These are phyloP conservation scores for Suillus bovinus DNA, from an alignment of 768 basidiomycete species.

Conservation along the genomic window DNA sequence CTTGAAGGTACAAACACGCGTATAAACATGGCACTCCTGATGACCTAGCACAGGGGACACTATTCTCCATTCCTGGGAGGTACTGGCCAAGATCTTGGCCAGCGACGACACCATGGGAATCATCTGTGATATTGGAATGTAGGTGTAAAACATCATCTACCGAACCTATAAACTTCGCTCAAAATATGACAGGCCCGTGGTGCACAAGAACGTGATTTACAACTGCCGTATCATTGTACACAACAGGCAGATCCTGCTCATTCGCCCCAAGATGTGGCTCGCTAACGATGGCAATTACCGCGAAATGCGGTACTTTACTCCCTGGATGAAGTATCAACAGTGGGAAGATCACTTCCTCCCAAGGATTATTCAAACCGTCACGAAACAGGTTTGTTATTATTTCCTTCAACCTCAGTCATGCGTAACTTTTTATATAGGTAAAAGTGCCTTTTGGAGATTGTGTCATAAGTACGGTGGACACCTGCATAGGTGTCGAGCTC, in stretches of 20 bases:
- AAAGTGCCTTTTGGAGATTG: constrained; percentile 97
- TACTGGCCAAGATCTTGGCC: constrained; percentile 85
- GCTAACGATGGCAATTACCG: constrained; percentile 99
- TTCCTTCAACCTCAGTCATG: background rate
- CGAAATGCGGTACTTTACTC: constrained; percentile 86
- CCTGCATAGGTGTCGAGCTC: constrained; percentile 94
- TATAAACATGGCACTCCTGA: background rate
- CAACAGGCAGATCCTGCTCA: constrained; percentile 84
- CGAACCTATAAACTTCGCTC: background rate
- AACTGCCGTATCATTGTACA: constrained; percentile 93
- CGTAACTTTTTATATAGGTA: constrained; percentile 41
- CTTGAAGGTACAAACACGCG: constrained; percentile 68
- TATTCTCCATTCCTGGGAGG: constrained; percentile 96
- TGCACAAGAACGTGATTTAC: constrained; percentile 98
- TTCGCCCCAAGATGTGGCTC: constrained; percentile 99
- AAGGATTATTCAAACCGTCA: constrained; percentile 83
- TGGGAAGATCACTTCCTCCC: constrained; percentile 94
- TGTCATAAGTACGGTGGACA: constrained; percentile 90
- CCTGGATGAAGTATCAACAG: constrained; percentile 88
- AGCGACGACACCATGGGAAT: constrained; percentile 82
- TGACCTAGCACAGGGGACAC: constrained; percentile 73
- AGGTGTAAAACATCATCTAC: constrained; percentile 25
- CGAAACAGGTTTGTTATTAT: constrained; percentile 71
- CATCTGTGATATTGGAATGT: constrained; percentile 97
- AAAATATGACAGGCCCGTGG: constrained; percentile 71